Conservation (phyloP, 2,329 filamentous ascomycete species). For the Cryoendolithus antarcticus region DNA sequence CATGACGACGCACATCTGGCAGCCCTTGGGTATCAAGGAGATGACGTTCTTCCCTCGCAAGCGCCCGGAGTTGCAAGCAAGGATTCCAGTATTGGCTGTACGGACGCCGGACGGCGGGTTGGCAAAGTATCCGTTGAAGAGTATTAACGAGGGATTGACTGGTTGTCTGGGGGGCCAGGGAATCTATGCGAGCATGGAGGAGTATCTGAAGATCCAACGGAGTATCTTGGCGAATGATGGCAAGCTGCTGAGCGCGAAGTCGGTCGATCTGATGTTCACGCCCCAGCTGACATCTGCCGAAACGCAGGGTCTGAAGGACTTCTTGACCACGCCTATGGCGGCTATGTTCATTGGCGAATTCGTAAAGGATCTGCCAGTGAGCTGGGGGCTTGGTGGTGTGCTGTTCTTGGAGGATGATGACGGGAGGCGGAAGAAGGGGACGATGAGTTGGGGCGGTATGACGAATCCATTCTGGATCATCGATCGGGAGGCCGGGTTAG, state of each 20-base stretch:
- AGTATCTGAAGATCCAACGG: constrained; percentile 35
- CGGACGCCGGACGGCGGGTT: constrained; percentile 13
- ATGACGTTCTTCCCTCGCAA: constrained; percentile 20
- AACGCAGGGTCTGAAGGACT: constrained; percentile 16
- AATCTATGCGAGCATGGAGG: constrained; percentile 19
- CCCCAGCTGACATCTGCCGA: constrained; percentile 29
- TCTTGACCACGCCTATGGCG: constrained; percentile 20
- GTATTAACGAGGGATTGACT: constrained; percentile 14
- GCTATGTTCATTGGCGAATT: constrained; percentile 25
- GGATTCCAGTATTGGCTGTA: constrained; percentile 12
- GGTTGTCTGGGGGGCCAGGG: constrained; percentile 25
- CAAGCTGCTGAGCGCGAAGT: constrained; percentile 32
- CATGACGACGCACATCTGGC: constrained; percentile 34
- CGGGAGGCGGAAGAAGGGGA: constrained; percentile 26
- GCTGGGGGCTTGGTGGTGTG: constrained; percentile 33
- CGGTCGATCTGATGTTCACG: constrained; percentile 34
- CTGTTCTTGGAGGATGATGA: constrained; percentile 28
- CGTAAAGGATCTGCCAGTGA: constrained; percentile 11
- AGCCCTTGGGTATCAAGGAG: constrained; percentile 29
- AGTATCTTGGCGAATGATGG: constrained; percentile 39
- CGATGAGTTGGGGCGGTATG: constrained; percentile 34
- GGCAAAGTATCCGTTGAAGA: constrained; percentile 1
- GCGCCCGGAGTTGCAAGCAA: constrained; percentile 8
- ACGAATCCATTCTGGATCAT: constrained; percentile 36
- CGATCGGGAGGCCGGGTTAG: constrained; percentile 30